Base-by-base conservation (phyloP, 306 rosid species). In the Vigna unguiculata region DNA sequence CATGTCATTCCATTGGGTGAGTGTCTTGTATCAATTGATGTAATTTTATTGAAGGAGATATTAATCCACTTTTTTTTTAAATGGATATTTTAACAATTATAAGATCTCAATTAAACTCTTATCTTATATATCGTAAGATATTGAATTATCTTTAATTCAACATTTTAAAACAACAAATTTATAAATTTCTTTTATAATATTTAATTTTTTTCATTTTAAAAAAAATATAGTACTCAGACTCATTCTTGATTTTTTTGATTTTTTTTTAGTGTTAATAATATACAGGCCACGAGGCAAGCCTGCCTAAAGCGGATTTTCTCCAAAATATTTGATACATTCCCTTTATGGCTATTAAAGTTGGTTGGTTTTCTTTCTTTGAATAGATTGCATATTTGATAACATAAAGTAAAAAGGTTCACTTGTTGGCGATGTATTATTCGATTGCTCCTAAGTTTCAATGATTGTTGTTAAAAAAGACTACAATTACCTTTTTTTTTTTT, bases 401-500 rank as follows among this genome's bases (percentile, higher is more conserved):
- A 13, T 36, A 40, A 17, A 34, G 16, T 15, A 15, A 54, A 54
- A 72, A 54, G 9, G 54, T 72, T 55, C 57, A 41, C 17, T 16
- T 43, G 45, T 20, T 21, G 24, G 3, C 10, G 2, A 43, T 45
- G 40, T 53, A 45, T 38, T 67, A 22, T 38, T 24, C 47, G 48
- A 58, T 38, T 62, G 36, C 8, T 45, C 45, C 46, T 1, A 57
- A 59, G 9, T 59, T 5, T 32, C 71, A 58, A 75, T 73, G 61
- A 77, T 34, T 43, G 63, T 76, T 30, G 20, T 69, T n/a, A 53
- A 24, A 76, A 76, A 52, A n/a, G 17, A 63, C 45, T 28, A 51
- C 13, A 7, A 0, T 6, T 34, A 2, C 54, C 6, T 72, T 66
- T 65, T 36, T 15, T 9, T 7, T 8, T n/a, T n/a, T n/a, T n/a